Evolutionary conservation across 1,284 basidiomycete genomes (phyloP).

Genomic region (Apiotrichum brassicae): DNA sequence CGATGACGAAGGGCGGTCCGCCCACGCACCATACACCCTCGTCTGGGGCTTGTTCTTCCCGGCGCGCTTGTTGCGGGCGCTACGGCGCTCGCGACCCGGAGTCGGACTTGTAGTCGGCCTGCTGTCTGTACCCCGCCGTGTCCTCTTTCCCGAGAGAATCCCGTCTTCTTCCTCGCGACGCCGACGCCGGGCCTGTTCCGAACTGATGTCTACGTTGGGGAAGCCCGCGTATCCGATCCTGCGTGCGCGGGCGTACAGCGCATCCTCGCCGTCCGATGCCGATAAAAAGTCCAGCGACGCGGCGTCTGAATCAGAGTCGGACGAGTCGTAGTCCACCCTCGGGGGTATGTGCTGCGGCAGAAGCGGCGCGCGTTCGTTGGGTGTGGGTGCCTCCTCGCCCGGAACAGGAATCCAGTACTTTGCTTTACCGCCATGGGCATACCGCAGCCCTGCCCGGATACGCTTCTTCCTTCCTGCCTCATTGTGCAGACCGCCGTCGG

Average conservation of each 20-base stretch:
- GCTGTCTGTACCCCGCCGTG: background rate
- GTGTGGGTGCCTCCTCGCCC: constrained; percentile 43
- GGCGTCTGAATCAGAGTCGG: constrained; percentile 44
- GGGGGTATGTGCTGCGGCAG: constrained; percentile 51
- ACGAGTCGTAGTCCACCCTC: constrained; percentile 21
- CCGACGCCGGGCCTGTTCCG: constrained; percentile 35
- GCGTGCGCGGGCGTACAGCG: constrained; percentile 59
- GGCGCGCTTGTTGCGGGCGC: constrained; percentile 23
- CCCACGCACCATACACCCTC: constrained; percentile 44
- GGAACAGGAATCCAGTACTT: constrained; percentile 86
- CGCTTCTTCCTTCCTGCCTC: constrained; percentile 72
- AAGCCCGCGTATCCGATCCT: constrained; percentile 89
- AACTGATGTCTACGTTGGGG: constrained; percentile 77
- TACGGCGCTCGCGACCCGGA: too few relatives aligned
- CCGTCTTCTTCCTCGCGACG: constrained; percentile 44
- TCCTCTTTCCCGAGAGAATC: constrained; percentile 56
- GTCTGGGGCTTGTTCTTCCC: constrained; percentile 12
- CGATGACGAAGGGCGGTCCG: constrained; percentile 32
- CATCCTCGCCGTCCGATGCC: constrained; percentile 50
- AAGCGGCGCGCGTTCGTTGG: constrained; percentile 56
- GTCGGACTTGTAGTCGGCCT: too few relatives aligned
- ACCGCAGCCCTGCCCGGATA: constrained; percentile 82
- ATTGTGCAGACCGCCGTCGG: constrained; percentile 82
- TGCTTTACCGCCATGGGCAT: constrained; percentile 74
- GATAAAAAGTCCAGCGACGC: constrained; percentile 39